Base-by-base conservation (phyloP, 2,329 filamentous ascomycete species). In the Neofusicoccum cordaticola region DNA sequence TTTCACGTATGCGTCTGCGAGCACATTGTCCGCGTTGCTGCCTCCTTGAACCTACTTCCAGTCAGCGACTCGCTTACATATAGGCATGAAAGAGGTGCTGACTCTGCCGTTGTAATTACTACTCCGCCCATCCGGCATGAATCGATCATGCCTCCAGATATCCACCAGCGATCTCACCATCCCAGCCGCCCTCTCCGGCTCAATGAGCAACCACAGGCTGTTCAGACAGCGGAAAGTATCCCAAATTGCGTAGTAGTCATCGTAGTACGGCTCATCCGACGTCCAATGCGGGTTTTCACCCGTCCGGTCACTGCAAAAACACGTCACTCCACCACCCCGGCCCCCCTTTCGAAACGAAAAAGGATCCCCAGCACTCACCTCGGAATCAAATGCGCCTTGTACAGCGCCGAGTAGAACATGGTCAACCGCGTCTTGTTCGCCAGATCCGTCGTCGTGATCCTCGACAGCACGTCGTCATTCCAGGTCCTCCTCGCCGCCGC, bases 401-500 rank as follows among this genome's bases (percentile, higher is more conserved):
- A 67, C 9, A 79, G 74, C 0, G 65, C 42, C 2, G 70, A 68
- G 15, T 79, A 78, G 61, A 81, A 81, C 12, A 64, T 64, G 7
- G 37, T 52, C 39, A 64, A 15, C 22, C 62, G 34, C 42, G 62
- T 64, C 12, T 19, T 17, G 15, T 64, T 64, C 6, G 9, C n/a
- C 45, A 52, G 12, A 44, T 62, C 60, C 12, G 47, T 52, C 48
- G 60, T 62, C 17, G 47, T 42, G 22, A 62, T 62, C 9, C 45
- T 34, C 5, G 60, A 52, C 35, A 90, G 77, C 1, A 89, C 83
- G 35, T 82, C 75, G 0, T 69, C 69, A 53, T 81, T 82, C 80
- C 80, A 82, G 34, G 71, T 67, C 1, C 75, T 67, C 17, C 76
- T 72, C 13, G 80, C 78, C 2, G 73, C 71, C 3, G 71, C 67